These are phyloP conservation scores for Taphrina sp. DNA, from an alignment of 1,139 yeast species.

Conservation along the genomic window DNA sequence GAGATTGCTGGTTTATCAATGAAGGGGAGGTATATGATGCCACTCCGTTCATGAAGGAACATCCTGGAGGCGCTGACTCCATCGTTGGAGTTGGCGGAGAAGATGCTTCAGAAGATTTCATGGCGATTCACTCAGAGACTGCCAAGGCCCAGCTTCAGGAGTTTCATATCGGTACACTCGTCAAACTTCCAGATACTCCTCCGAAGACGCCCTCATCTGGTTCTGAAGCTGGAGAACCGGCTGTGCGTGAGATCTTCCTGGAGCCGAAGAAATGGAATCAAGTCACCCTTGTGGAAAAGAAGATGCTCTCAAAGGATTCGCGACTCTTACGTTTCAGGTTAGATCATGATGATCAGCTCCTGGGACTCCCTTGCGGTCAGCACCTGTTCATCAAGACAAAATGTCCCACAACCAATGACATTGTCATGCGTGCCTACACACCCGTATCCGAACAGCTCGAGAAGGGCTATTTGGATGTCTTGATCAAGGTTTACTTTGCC, in stretches of 20 bases:
- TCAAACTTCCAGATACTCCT: constrained; percentile 17
- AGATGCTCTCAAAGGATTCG: constrained; percentile 46
- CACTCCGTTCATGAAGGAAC: constrained; percentile 72
- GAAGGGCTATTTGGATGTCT: constrained; percentile 30
- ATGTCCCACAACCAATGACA: constrained; percentile 36
- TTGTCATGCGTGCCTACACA: constrained; percentile 51
- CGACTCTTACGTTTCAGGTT: constrained; percentile 70
- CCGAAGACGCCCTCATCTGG: constrained; percentile 23
- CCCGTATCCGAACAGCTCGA: constrained; percentile 46
- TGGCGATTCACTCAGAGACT: constrained; percentile 45
- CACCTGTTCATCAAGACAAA: constrained; percentile 58
- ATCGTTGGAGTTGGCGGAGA: constrained; percentile 59
- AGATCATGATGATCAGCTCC: constrained; percentile 61
- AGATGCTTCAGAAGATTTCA: constrained; percentile 57
- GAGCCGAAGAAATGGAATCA: constrained; percentile 39
- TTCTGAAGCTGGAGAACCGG: constrained; percentile 13
- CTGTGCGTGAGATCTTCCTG: constrained; percentile 33
- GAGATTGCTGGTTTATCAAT: constrained; percentile 55
- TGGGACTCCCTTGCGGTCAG: constrained; percentile 74
- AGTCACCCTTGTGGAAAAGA: constrained; percentile 30
- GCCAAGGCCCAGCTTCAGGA: constrained; percentile 38
- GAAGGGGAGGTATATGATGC: constrained; percentile 66
- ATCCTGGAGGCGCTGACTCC: constrained; percentile 64
- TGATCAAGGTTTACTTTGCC: constrained; percentile 40
- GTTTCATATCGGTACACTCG: constrained; percentile 38